phyloP scores from a whole-genome alignment of 805 yeast species.

The Brettanomyces sp. region DNA sequence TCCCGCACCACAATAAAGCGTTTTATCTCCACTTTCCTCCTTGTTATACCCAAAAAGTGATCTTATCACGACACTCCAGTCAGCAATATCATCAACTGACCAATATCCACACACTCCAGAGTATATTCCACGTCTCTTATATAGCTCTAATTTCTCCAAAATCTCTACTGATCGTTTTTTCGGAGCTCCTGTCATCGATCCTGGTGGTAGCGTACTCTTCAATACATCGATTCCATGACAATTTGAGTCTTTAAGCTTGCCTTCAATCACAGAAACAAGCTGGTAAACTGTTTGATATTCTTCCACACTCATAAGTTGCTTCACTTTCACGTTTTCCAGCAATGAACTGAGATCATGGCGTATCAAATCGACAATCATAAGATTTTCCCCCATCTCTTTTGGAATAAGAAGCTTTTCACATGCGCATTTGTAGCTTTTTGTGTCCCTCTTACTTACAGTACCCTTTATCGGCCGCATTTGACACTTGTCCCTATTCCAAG shows the following conservation, averaged over 20 bases:
- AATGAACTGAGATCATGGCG: slow-evolving; percentile 80
- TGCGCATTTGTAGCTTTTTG: slow-evolving; percentile 50
- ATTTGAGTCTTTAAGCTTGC: slow-evolving; percentile 30
- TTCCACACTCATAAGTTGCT: slow-evolving; percentile 82
- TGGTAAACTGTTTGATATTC: slow-evolving; percentile 89
- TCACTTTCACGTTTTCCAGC: slow-evolving; percentile 55
- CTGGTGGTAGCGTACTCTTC: slow-evolving; percentile 82
- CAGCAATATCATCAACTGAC: slow-evolving; percentile 79
- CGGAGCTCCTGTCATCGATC: slow-evolving; percentile 99
- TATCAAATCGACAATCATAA: slow-evolving; percentile 94
- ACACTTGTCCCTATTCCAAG: slow-evolving; percentile 57
- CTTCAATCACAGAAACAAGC: slow-evolving; percentile 81
- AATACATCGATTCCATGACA: slow-evolving; percentile 74
- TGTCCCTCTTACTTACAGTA: slow-evolving; percentile 64
- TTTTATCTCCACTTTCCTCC: slow-evolving; percentile 13
- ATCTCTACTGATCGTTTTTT: slow-evolving; percentile 86
- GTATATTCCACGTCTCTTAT: slow-evolving; percentile 68
- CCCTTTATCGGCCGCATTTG: slow-evolving; percentile 96
- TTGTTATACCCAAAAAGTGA: slow-evolving; percentile 67
- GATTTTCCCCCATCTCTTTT: slow-evolving; percentile 89
- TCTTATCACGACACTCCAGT: slow-evolving; percentile 93
- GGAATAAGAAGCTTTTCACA: slow-evolving; percentile 61
- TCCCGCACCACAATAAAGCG: slow-evolving; percentile 94
- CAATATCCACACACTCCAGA: slow-evolving; percentile 96
- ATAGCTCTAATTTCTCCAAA: slow-evolving; percentile 49